These are phyloP conservation scores for Symbiodinium pilosum DNA, from an alignment of 73 alveolate species.

Conservation along the genomic window DNA sequence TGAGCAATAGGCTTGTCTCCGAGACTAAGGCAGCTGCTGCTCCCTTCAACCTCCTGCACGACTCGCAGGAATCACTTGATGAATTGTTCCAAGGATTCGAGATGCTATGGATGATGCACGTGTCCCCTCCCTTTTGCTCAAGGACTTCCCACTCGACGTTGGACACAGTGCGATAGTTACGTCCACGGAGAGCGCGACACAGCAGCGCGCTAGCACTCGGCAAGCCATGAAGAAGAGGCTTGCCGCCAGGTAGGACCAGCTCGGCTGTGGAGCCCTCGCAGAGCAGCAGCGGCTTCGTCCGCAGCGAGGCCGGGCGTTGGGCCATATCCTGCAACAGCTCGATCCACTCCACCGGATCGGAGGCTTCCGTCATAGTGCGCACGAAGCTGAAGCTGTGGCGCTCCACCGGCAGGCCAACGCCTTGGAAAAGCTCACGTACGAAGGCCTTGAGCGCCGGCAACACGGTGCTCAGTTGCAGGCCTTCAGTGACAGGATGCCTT, in stretches of 20 bases:
- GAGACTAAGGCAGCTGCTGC: not conserved
- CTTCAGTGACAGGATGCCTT: not conserved
- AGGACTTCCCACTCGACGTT: not conserved
- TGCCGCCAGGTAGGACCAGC: not conserved
- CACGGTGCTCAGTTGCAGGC: not conserved
- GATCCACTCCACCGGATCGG: not conserved
- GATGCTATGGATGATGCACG: not conserved
- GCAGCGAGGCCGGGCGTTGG: not conserved
- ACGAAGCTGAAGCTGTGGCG: not conserved
- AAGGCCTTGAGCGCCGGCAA: not conserved
- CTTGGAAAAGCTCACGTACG: not conserved
- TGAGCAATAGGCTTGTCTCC: not conserved
- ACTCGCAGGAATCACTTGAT: not conserved
- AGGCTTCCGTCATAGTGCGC: not conserved
- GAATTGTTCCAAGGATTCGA: not conserved
- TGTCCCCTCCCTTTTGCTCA: not conserved
- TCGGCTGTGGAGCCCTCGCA: not conserved
- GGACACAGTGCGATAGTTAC: not conserved
- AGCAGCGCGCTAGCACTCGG: not conserved
- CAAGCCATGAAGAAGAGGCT: not conserved
- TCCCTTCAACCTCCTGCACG: not conserved
- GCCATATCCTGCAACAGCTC: not conserved
- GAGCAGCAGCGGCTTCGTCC: not conserved
- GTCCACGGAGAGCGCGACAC: not conserved
- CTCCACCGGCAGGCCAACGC: not conserved